A percentile compares a stretch with the other conserved stretches of the same genome.
These are phyloP conservation scores for Dianthus caryophyllus DNA, from an alignment of 148 eudicot genomes.

Conservation along the genomic window DNA sequence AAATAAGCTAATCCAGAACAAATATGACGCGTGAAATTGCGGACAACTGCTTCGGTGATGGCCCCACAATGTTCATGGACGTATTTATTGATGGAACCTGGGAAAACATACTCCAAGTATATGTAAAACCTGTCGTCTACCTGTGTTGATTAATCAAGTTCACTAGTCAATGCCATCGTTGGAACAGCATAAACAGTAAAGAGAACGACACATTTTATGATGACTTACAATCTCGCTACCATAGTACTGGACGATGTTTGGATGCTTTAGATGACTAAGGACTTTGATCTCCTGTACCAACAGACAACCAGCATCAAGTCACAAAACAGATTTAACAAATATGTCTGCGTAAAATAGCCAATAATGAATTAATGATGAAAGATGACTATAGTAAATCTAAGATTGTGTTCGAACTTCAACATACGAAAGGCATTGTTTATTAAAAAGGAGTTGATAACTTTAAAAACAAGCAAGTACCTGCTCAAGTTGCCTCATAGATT, in stretches of 20 bases:
- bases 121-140: conserved; percentile 71
- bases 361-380: neutral
- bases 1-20: conserved; percentile 88
- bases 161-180: conserved; percentile 1
- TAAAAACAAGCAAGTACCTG: conserved; percentile 42
- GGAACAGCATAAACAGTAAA: conserved; percentile 3
- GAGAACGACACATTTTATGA: neutral
- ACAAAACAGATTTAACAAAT: neutral
- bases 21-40: conserved; percentile 94
- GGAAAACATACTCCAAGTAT: conserved; percentile 88
- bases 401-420: neutral
- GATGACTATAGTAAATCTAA: neutral
- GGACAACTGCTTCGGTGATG: conserved; percentile 80
- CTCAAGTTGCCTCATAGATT: conserved; percentile 75
- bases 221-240: conserved; percentile 92
- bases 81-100: conserved; percentile 88
- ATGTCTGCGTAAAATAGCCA: neutral
- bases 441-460: neutral
- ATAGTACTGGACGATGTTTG: conserved; percentile 90
- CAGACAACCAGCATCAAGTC: conserved; percentile 11
- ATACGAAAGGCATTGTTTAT: neutral
- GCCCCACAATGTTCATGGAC: conserved; percentile 83
- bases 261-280: conserved; percentile 78
- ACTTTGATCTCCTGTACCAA: conserved; percentile 75
- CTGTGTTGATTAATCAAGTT: conserved; percentile 37